Evolutionary conservation across 768 basidiomycete species (phyloP).

Genomic region (Boletus tylopilopsis): DNA sequence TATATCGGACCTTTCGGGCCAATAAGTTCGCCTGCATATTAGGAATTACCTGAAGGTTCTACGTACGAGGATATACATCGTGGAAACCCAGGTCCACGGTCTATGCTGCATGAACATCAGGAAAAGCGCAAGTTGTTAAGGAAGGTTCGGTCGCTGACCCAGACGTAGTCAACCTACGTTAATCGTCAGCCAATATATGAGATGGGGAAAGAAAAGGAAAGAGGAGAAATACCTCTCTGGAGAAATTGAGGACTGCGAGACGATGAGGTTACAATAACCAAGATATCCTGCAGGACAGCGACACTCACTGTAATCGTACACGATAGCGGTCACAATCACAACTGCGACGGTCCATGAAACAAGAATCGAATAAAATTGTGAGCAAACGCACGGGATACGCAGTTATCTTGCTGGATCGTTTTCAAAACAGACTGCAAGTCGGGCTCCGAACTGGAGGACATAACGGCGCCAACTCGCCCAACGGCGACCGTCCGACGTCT

Average conservation of each 20-base stretch:
- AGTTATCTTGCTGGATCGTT: not conserved
- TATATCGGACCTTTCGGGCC: not conserved
- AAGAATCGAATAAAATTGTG: not conserved
- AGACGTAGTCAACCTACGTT: not conserved
- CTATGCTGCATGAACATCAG: not conserved
- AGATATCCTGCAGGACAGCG: not conserved
- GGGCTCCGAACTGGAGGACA: not conserved
- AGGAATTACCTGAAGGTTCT: not conserved
- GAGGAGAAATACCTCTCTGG: not conserved
- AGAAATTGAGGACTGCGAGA: not conserved
- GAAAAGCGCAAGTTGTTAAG: not conserved
- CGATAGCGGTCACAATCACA: not conserved
- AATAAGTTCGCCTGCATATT: not conserved
- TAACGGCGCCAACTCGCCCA: not conserved
- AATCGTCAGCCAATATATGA: not conserved
- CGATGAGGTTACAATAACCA: not conserved
- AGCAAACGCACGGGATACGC: not conserved
- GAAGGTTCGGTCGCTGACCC: not conserved
- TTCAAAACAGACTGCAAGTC: not conserved
- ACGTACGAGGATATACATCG: not conserved
- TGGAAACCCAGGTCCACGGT: not conserved
- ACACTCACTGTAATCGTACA: not conserved
- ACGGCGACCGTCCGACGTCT: no score
- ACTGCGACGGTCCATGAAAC: not conserved
- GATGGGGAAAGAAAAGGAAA: not conserved